Evolutionary conservation across 2,329 filamentous ascomycete genomes (phyloP), one percentile per base, ranked within the genome.

Genomic region (Parastagonospora avenae): DNA sequence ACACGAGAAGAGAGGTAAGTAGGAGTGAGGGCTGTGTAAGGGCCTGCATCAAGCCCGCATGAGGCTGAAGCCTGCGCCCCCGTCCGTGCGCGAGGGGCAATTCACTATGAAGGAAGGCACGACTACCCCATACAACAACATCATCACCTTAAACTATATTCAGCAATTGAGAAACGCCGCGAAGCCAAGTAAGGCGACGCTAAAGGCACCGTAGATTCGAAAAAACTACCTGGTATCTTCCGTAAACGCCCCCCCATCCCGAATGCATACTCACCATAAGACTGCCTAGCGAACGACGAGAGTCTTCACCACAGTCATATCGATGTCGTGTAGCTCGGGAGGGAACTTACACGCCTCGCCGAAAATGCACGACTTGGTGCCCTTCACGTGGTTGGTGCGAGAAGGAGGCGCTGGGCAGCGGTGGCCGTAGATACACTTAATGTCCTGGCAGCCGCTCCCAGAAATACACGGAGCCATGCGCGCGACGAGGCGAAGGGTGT

Each of bases 341-440:
- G 80, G 77, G 61, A 87, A 87, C 30, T 83, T 80, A 74, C 85
- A 87, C 45, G 74, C 76, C 6, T 81, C 77, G 11, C 80, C 81
- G 70, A 83, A 85, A 60, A 82, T 80, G 63, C 85, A 87, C 14
- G 76, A 78, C 63, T 80, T 80, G 42, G 74, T 77, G 32, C 81
- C 80, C 27, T 78, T 76, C 50, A 77, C 73, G 30, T 76, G 77
- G 16, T 70, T 67, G 15, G 63, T 66, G 41, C 66, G 74, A 10
- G 63, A 54, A 12, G 62, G 59, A 0, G 77, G 78, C 54, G 82
- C 82, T 14, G 83, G 82, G 62, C 84, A 87, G 31, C 81, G 79
- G 68, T 87, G 85, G 16, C 85, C 85, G 62, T 86, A 86, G 44
- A 86, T 86, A 70, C 85, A 87, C 51, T 81, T 80, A 1, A 77